Evolutionary conservation across 441 rosid genomes (phyloP), one percentile per base, ranked within the genome.

Genomic region (Erysimum cheiri): DNA sequence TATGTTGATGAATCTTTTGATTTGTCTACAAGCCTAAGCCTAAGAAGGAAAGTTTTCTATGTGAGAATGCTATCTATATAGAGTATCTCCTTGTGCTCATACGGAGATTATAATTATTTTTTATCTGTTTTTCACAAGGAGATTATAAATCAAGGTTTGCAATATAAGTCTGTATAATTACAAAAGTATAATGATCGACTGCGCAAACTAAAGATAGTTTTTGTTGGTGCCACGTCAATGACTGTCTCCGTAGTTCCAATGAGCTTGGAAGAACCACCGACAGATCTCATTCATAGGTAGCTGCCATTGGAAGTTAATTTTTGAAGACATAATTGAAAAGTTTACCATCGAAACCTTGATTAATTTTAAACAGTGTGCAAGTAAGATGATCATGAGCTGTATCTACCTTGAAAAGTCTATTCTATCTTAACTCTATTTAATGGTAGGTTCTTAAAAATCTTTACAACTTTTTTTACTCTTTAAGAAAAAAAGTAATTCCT

Each of bases 251-350:
- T 59, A 22, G 57, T 71, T 69, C 57, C 75, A 24, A 55, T 55
- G 49, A 64, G 64, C 65, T 64, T 64, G 64, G 58, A 72, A 55
- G 49, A 36, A 35, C 59, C 59, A 72, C 70, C 70, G 64, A 72
- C 76, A 55, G 41, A 55, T 64, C 22, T 47, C 59, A 55, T 46
- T 56, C 39, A 53, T n/a, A 43, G 63, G 55, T 53, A 53, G 70
- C 50, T 41, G 32, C 31, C 2, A 6, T 6, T 36, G 17, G 40
- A 54, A 36, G 26, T 52, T 31, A 29, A 6, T 26, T 3, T 26
- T 26, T 26, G 4, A 28, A 10, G 14, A 44, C 4, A 55, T 41
- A 6, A 6, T 4, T 19, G 4, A 17, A 49, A 26, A 26, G 5
- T n/a, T 54, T 22, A 32, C 13, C 13, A 22, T 22, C 40, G 24